These are phyloP conservation scores for Gaeumannomyces sp. DNA, from an alignment of 2,329 filamentous ascomycete species.

Conservation along the genomic window DNA sequence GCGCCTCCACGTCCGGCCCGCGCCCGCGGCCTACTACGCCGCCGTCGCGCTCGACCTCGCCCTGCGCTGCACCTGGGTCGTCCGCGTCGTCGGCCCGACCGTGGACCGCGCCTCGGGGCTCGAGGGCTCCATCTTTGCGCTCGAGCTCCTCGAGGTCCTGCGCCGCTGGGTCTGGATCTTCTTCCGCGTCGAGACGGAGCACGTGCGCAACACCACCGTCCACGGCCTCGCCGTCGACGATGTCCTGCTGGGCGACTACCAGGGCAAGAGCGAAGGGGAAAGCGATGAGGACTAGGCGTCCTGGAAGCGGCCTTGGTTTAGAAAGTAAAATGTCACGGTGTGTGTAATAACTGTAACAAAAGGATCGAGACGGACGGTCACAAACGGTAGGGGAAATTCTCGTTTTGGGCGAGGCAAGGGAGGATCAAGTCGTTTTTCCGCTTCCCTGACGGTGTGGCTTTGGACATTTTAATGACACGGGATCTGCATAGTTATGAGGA, in stretches of 20 bases:
- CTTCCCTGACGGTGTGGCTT: background rate
- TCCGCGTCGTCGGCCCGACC: slow-evolving; percentile 73
- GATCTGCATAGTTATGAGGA: background rate
- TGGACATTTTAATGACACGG: background rate
- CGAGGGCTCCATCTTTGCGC: slow-evolving; percentile 80
- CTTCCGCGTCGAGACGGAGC: slow-evolving; percentile 90
- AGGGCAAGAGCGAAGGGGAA: slow-evolving; percentile 49
- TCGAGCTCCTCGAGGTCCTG: slow-evolving; percentile 81
- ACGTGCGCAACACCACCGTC: slow-evolving; percentile 54
- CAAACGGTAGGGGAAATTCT: no score
- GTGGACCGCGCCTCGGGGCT: slow-evolving; percentile 79
- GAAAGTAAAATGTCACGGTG: background rate
- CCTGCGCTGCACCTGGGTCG: slow-evolving; percentile 83
- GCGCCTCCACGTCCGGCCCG: slow-evolving; percentile 61
- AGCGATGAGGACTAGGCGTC: slow-evolving; percentile 22
- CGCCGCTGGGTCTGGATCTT: slow-evolving; percentile 97
- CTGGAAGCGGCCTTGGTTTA: background rate
- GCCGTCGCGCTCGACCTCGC: slow-evolving; percentile 74
- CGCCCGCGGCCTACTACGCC: slow-evolving; percentile 70
- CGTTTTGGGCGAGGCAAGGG: no score
- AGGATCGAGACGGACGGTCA: no score
- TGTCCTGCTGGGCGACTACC: slow-evolving; percentile 68
- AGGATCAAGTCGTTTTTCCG: no score
- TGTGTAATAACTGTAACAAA: background rate
- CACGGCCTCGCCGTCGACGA: slow-evolving; percentile 57